A percentile compares a stretch with the other conserved stretches of the same genome.
These are phyloP conservation scores for Arthroderma sp. DNA, from an alignment of 2,329 filamentous ascomycete species.

Conservation along the genomic window DNA sequence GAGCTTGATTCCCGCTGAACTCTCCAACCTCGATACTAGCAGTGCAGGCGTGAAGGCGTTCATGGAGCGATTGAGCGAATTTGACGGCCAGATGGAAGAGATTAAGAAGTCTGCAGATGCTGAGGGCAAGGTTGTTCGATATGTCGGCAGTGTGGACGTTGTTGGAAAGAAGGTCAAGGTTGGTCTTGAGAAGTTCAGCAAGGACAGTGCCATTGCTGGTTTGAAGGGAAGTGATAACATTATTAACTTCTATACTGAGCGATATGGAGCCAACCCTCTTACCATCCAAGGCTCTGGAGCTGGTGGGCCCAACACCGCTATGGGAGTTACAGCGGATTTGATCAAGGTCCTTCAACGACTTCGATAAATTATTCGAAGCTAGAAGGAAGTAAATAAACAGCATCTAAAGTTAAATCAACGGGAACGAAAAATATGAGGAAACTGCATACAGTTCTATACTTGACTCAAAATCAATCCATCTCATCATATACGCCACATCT, in stretches of 20 bases:
- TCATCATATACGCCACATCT: no score
- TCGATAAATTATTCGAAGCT: slow-evolving; percentile 25
- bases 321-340: slow-evolving; percentile 91
- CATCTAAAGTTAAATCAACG: no score
- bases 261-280: slow-evolving; percentile 80
- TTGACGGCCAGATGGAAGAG: slow-evolving; percentile 80
- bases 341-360: slow-evolving; percentile 74
- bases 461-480: no score
- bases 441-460: no score
- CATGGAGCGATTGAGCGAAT: slow-evolving; percentile 62
- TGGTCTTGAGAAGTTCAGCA: slow-evolving; percentile 77
- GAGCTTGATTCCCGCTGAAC: slow-evolving; percentile 76
- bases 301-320: slow-evolving; percentile 88
- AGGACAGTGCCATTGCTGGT: slow-evolving; percentile 78
- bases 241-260: slow-evolving; percentile 94
- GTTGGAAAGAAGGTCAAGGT: slow-evolving; percentile 73
- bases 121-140: slow-evolving; percentile 83
- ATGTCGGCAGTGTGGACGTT: slow-evolving; percentile 87
- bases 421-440: no score
- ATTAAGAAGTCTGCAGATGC: slow-evolving; percentile 73
- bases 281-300: slow-evolving; percentile 92
- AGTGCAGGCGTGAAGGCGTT: slow-evolving; percentile 60
- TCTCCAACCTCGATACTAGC: slow-evolving; percentile 56
- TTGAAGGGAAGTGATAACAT: slow-evolving; percentile 98
- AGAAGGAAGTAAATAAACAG: no score